A percentile compares a stretch with the other conserved stretches of the same genome.
These are phyloP conservation scores for Trypanosoma avium DNA, from an alignment of 208 protist species.

Conservation along the genomic window DNA sequence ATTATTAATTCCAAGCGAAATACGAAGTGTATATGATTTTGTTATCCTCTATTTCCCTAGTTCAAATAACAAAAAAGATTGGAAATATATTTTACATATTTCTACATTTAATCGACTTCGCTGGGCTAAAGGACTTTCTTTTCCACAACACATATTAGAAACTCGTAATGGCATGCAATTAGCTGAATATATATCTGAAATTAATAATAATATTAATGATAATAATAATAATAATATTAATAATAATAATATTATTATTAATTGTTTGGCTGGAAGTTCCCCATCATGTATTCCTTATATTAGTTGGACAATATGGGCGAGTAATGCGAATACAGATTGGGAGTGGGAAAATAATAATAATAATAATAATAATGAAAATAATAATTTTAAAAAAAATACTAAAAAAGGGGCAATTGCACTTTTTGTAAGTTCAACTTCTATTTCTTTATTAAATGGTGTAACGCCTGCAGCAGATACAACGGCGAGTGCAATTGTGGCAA, in stretches of 20 bases:
- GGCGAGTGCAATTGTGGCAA: constrained; percentile 31
- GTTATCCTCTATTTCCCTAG: constrained; percentile 11
- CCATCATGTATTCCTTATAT: constrained; percentile 21
- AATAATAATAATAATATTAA: not conserved
- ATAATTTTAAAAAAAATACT: not conserved
- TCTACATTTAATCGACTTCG: constrained; percentile 27
- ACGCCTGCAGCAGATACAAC: constrained; percentile 21
- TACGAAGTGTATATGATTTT: constrained; percentile 23
- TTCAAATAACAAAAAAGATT: not conserved
- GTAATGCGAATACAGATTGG: constrained; percentile 28
- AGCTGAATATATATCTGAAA: not conserved
- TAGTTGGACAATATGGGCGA: constrained; percentile 36
- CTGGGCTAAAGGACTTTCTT: constrained; percentile 20
- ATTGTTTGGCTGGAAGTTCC: constrained; percentile 5
- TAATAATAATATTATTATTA: not conserved
- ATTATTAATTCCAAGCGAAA: constrained; percentile 5
- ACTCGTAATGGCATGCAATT: constrained; percentile 20
- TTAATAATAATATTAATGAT: not conserved
- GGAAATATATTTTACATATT: constrained; percentile 9
- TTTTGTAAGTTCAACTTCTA: constrained; percentile 22
- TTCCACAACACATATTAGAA: constrained; percentile 26
- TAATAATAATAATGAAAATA: not conserved
- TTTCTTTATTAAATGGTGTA: constrained; percentile 23
- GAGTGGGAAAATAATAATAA: constrained; percentile 14
- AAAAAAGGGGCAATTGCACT: constrained; percentile 22